Percentiles rank a stretch among this genome's conserved stretches.
phyloP scores from a whole-genome alignment of 129 eudicot species.

The Arctium lappa region DNA sequence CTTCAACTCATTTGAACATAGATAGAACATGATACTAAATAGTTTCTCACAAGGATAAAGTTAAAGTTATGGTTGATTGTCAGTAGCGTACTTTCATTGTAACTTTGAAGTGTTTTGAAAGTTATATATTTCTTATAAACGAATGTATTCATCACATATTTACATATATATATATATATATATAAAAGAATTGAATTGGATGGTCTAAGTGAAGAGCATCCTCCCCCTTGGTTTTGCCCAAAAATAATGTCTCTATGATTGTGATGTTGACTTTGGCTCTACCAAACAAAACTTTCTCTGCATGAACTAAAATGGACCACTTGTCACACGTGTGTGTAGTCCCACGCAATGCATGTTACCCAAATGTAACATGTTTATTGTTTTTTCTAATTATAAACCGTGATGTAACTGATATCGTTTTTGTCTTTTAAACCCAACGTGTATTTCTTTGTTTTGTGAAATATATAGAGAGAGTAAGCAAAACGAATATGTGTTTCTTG shows the following conservation, averaged over 20 bases:
- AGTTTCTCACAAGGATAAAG: no score
- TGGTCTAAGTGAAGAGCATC: constrained; percentile 41
- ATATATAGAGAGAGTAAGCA: background rate
- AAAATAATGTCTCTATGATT: constrained; percentile 78
- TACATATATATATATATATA: no score
- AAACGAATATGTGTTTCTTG: constrained; percentile 20
- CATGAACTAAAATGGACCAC: constrained; percentile 53
- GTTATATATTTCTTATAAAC: no score
- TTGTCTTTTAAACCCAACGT: background rate
- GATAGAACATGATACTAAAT: no score
- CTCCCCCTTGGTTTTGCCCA: constrained; percentile 3
- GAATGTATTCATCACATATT: background rate
- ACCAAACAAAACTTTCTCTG: constrained; percentile 40
- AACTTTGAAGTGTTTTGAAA: no score
- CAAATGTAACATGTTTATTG: constrained; percentile 24
- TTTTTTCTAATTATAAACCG: background rate
- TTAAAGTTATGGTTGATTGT: no score
- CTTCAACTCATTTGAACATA: no score
- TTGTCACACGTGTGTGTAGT: constrained; percentile 49
- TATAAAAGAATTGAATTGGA: constrained; percentile 15
- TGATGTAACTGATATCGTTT: background rate
- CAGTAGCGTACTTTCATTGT: no score
- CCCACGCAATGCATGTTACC: constrained; percentile 26
- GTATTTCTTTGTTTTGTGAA: background rate
- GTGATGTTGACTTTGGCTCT: constrained; percentile 60